Evolutionary conservation across 164 flowering plant species (phyloP), one percentile per base, ranked within the genome.

Genomic region (Macadamia tetraphylla): DNA sequence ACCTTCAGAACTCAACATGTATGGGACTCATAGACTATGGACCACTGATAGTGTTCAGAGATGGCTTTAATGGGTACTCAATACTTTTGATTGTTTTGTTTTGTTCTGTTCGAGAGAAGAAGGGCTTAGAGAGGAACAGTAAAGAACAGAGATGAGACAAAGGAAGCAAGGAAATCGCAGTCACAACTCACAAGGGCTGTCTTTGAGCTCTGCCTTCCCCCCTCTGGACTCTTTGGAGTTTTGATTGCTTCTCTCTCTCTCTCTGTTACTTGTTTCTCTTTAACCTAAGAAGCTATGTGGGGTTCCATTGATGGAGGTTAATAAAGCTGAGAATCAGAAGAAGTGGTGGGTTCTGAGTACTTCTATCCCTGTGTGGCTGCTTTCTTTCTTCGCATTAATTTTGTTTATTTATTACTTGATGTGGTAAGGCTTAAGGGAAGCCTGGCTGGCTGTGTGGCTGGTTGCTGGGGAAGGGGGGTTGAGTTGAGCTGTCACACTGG

Each of bases 401-500:
- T 35, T 23, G 3, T 35, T 35, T 35, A 35, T 35, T 49, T 14
- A 49, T 49, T 49, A 49, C 6, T 14, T 10, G 15, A 49, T 14
- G 15, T 10, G 53, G 3, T 10, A 49, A 49, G 8, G 53, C 11
- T 3, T 10, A n/a, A 60, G 13, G 81, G 67, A 66, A 70, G 74
- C 70, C 73, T 76, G 81, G 23, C 23, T 23, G 23, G 23, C 23
- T 23, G 23, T 23, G 23, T 23, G 23, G 23, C 23, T 23, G 23
- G 23, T 23, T 23, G 23, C 23, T 23, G 23, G 23, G 23, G 23
- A 23, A 23, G 23, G 70, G 46, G 76, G 69, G 51, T 46, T 46
- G 62, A 63, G 78, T 75, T 79, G 81, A 73, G 78, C 73, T 79
- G 77, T 79, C 81, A 44, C 71, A 70, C 64, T 23, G 23, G 58